These are phyloP conservation scores for Polychaeton citri DNA, from an alignment of 2,329 filamentous ascomycete species.

Conservation along the genomic window DNA sequence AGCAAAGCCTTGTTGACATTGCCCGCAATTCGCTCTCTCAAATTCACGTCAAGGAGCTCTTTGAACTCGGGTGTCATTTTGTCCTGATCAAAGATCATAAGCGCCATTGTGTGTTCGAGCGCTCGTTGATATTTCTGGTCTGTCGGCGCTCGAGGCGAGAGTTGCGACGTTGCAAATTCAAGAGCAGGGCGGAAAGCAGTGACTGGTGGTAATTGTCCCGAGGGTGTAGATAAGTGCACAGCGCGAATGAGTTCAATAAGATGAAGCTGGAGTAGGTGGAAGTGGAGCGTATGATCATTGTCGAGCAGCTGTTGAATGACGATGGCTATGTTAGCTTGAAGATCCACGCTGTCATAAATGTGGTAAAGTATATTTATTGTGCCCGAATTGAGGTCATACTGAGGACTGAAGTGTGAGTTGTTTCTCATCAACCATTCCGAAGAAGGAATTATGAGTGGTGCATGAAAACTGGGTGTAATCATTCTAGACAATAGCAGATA, in stretches of 20 bases:
- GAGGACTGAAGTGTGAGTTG: conserved; percentile 67
- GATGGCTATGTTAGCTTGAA: not conserved
- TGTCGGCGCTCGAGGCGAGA: conserved; percentile 74
- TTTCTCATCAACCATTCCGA: conserved; percentile 81
- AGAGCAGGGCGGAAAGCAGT: conserved; percentile 74
- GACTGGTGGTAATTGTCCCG: conserved; percentile 38
- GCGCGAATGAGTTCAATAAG: conserved; percentile 82
- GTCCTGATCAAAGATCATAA: conserved; percentile 78
- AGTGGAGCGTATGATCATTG: conserved; percentile 68
- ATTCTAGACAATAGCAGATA: too few species aligned
- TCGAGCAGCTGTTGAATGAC: conserved; percentile 60
- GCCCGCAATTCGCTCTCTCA: conserved; percentile 73
- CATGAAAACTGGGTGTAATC: conserved; percentile 97
- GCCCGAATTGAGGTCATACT: conserved; percentile 57
- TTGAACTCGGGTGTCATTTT: conserved; percentile 63
- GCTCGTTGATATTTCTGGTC: conserved; percentile 72
- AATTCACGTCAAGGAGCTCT: conserved; percentile 61
- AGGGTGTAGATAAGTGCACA: conserved; percentile 30
- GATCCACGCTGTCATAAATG: too few species aligned
- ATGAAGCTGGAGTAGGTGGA: conserved; percentile 77
- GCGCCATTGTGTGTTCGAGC: conserved; percentile 81
- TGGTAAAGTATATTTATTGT: conserved; percentile 14
- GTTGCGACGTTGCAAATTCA: conserved; percentile 73
- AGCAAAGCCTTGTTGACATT: conserved; percentile 84
- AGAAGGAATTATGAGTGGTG: conserved; percentile 93